Base-by-base conservation (phyloP, 2,329 filamentous ascomycete species). In the Colletotrichum spinosum region DNA sequence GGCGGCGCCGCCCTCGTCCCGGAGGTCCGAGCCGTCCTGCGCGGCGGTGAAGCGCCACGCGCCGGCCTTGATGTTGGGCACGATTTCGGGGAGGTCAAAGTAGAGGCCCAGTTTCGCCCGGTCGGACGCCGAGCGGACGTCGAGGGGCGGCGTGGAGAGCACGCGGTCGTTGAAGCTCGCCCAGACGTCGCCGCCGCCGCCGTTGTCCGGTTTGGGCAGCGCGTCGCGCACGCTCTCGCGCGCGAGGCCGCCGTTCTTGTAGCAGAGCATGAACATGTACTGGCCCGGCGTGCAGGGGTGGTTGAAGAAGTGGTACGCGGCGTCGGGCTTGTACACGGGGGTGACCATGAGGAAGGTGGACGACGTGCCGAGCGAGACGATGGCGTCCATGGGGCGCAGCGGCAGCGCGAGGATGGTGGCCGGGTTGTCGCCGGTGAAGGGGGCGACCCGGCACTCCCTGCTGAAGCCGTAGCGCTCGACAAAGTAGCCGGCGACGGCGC, bases 181-280 rank as follows among this genome's bases (percentile, higher is more conserved):
- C 96, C 96, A 99, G 10, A 84, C 82, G 60, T 90, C 84, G 5
- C 78, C 70, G 37, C 78, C 75, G 17, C 17, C 17, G 17, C 17
- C 17, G 17, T 3, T 3, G 9, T 81, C 76, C 34, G 80, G 78
- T 25, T 80, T 77, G 45, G 93, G 91, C 56, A 98, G 87, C 0
- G 87, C 84, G 74, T 99, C 93, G 59, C 96, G 91, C 68, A 98
- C 88, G 72, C 92, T 90, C 76, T 99, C 96, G 49, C 96, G 91
- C 2, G 96, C 95, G 1, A 98, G 88, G 2, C 94, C 94, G 70
- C 96, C 96, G 79, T 99, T 99, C 81, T 98, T 98, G 84, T 98
- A 99, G 85, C 96, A 99, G 41, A 99, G 88, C 96, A 99, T 99
- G 80, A 99, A 98, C 96, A 99, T 98, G 86, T 97, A 97, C 66